Percentiles rank a stretch among this genome's conserved stretches.
Conservation (phyloP, 1,139 yeast species). For the Sugiyamaella castrensis region DNA sequence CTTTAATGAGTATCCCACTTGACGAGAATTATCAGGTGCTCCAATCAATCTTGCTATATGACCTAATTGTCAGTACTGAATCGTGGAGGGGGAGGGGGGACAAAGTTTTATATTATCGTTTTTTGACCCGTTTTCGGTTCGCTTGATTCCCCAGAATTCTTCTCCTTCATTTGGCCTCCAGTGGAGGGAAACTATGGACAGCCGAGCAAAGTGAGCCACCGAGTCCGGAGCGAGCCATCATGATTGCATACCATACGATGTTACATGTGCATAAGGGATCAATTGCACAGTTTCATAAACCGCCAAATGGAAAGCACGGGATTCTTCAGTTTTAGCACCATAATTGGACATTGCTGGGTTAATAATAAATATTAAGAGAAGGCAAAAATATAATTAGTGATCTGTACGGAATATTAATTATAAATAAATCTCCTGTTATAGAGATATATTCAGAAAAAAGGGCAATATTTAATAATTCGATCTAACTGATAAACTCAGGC, state of each 20-base stretch:
- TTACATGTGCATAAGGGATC: conserved; percentile 65
- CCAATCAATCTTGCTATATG: conserved; percentile 65
- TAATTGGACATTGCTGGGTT: conserved; percentile 16
- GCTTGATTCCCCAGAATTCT: too few species aligned
- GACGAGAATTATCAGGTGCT: conserved; percentile 65
- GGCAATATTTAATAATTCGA: too few species aligned
- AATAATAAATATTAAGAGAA: neutral
- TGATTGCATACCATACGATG: conserved; percentile 64
- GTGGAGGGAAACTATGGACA: too few species aligned
- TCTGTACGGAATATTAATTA: too few species aligned
- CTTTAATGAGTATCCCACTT: conserved; percentile 70
- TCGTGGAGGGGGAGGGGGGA: too few species aligned
- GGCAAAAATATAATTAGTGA: too few species aligned
- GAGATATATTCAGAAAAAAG: neutral
- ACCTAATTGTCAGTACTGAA: conserved; percentile 37
- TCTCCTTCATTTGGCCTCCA: too few species aligned
- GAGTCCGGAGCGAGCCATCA: too few species aligned
- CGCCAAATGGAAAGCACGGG: conserved; percentile 56
- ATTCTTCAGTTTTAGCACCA: conserved; percentile 44
- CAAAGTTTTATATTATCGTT: neutral
- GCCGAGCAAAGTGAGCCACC: too few species aligned
- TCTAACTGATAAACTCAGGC: too few species aligned
- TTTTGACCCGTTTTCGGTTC: neutral
- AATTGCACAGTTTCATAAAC: conserved; percentile 54
- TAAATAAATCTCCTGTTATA: neutral